Evolutionary conservation across 805 yeast genomes (phyloP), one percentile per base, ranked within the genome.

Genomic region (Cyberlindnera petersonii): DNA sequence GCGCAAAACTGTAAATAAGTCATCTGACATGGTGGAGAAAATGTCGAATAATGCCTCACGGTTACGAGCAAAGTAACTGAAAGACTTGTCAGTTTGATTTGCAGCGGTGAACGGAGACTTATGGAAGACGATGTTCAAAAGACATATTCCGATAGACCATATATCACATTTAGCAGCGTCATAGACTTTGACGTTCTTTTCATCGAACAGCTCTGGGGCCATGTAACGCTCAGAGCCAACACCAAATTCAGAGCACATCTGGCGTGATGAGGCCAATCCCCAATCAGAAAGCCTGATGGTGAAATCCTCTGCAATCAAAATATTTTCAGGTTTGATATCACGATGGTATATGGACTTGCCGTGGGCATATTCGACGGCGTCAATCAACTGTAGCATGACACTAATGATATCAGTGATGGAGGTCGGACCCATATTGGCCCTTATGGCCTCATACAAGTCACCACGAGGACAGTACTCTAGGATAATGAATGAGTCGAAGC

Each of bases 141-240:
- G 68, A 31, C 87, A 85, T 42, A 88, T 79, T 21, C 96, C 97
- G 43, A 85, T 64, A 1, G 96, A 80, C 97, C 97, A 88, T 34
- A 88, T 68, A 63, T 88, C 96, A 35, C 84, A 82, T 60, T 84
- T 82, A 16, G 80, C 77, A 8, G 95, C 86, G 51, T 82, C 83
- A 59, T 88, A 89, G 30, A 71, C 66, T 24, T 74, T 75, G 34
- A 77, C 63, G 30, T 63, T 60, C 32, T 66, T 65, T 21, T 62
- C 59, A 26, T 87, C 95, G 56, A 87, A 81, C 41, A 87, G 64
- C 57, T 88, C 97, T 1, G 97, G 97, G 0, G 96, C 94, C 97
- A 88, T 88, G 61, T 88, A 88, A 46, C 95, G 71, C 62, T 86
- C 95, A 39, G 86, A 77, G 18, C 96, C 96, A 42, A 86, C 84